Conservation (phyloP, 31 red algal genomes). For the Bonnemaisonia californica region DNA sequence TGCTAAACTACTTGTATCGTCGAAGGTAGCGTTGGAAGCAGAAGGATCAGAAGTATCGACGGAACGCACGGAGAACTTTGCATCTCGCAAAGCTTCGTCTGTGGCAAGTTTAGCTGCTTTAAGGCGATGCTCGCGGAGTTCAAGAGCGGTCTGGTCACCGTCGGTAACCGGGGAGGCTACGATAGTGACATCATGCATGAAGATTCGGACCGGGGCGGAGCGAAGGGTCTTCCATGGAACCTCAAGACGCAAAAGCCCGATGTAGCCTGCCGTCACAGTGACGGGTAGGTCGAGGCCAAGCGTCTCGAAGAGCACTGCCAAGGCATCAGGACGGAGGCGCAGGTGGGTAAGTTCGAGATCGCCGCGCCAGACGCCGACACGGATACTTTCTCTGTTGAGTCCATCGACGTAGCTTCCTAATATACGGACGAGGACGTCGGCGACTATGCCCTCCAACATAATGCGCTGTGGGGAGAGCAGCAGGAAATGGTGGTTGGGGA, state of each 20-base stretch:
- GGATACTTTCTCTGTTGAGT: slow-evolving; percentile 86
- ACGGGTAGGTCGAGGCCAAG: slow-evolving; percentile 80
- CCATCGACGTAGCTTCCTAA: slow-evolving; percentile 95
- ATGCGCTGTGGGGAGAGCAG: background rate
- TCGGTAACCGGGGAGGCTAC: slow-evolving; percentile 80
- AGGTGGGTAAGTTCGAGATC: slow-evolving; percentile 87
- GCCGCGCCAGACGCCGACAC: slow-evolving; percentile 92
- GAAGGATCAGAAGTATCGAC: background rate
- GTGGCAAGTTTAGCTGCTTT: slow-evolving; percentile 78
- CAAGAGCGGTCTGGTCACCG: slow-evolving; percentile 74
- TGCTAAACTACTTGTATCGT: background rate
- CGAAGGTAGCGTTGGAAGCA: background rate
- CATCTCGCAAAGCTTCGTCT: slow-evolving; percentile 88
- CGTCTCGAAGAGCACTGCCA: slow-evolving; percentile 85
- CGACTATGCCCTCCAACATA: slow-evolving; percentile 93
- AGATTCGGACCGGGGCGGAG: slow-evolving; percentile 80
- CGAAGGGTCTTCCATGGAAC: slow-evolving; percentile 96
- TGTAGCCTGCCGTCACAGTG: slow-evolving; percentile 77
- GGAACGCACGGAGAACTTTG: slow-evolving; percentile 59
- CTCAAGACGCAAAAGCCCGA: slow-evolving; percentile 83
- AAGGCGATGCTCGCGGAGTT: slow-evolving; percentile 66
- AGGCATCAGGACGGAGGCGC: slow-evolving; percentile 87
- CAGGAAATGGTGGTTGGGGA: background rate
- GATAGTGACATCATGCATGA: slow-evolving; percentile 81
- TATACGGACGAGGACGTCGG: slow-evolving; percentile 89